phyloP scores from a whole-genome alignment of 768 basidiomycete species.

The Porphyrellus cyaneotinctus region DNA sequence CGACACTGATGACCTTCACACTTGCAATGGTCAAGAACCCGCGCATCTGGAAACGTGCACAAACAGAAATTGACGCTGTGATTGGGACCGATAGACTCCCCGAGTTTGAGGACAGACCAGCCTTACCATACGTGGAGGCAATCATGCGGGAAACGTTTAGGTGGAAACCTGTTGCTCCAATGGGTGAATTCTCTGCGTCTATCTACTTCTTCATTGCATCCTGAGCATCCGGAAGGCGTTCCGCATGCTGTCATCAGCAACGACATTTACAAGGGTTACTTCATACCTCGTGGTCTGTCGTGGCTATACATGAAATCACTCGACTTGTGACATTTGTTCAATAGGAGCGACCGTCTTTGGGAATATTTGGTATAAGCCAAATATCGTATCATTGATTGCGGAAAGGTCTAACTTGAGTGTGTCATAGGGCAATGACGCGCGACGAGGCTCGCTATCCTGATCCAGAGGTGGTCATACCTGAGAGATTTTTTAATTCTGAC shows the following conservation, averaged over 20 bases:
- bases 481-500: background rate
- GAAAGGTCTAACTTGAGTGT: background rate
- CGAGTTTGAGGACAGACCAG: background rate
- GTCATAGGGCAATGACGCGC: background rate
- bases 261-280: background rate
- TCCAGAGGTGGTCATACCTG: background rate
- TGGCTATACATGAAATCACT: background rate
- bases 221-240: background rate
- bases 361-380: constrained; percentile 7
- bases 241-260: background rate
- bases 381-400: background rate
- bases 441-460: background rate
- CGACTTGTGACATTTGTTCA: background rate
- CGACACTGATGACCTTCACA: background rate
- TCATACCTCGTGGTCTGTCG: background rate
- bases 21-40: background rate
- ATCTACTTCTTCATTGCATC: too few species aligned
- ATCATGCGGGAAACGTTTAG: background rate
- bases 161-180: background rate
- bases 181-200: background rate
- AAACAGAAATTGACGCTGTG: background rate
- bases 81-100: background rate
- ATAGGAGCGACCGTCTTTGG: constrained; percentile 4
- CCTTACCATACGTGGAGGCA: background rate
- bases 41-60: background rate